Base-by-base conservation (phyloP, 108 stramenopile species). In the Conticribra weissflogii region DNA sequence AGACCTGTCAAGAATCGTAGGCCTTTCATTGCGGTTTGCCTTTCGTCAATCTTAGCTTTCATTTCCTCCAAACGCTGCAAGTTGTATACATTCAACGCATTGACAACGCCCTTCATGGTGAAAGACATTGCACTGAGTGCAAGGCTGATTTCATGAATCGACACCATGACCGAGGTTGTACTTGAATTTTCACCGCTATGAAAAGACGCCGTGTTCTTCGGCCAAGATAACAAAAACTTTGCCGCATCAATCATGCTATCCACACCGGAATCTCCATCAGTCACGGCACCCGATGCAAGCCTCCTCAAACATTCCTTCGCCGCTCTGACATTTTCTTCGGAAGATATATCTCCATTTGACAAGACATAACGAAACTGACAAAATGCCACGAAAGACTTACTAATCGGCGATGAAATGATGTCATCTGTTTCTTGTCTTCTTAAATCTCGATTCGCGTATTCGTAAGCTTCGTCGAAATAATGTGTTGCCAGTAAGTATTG, bases 351-450 rank as follows among this genome's bases (percentile, higher is more conserved):
- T n/a, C 74, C 63, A 33, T 41, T 64, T 22, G 55, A 55, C n/a
- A 89, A 61, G n/a, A 81, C 58, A 52, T 66, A 57, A 19, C 81
- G 65, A 36, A 88, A 75, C 29, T 80, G 68, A 54, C 72, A 52
- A 2, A 89, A 59, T 14, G 84, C 72, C 57, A 92, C 74, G 66
- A 63, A 82, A 61, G 60, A 89, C 74, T 58, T 85, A 28, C 50
- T 74, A 66, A 79, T 79, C 61, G 50, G 69, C 34, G 65, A 81
- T 63, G 46, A 65, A 23, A 80, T 32, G 58, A 79, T 59, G 25
- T 36, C 47, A 24, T 62, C 63, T 48, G 30, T 17, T 36, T 28
- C 28, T 44, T 54, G 29, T 34, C 31, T 52, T 22, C 33, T 48
- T 28, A 67, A 50, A 45, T 66, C 47, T 23, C 79, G 51, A 32